Conservation (phyloP, 2,329 filamentous ascomycete species). For the Apiospora hydei region DNA sequence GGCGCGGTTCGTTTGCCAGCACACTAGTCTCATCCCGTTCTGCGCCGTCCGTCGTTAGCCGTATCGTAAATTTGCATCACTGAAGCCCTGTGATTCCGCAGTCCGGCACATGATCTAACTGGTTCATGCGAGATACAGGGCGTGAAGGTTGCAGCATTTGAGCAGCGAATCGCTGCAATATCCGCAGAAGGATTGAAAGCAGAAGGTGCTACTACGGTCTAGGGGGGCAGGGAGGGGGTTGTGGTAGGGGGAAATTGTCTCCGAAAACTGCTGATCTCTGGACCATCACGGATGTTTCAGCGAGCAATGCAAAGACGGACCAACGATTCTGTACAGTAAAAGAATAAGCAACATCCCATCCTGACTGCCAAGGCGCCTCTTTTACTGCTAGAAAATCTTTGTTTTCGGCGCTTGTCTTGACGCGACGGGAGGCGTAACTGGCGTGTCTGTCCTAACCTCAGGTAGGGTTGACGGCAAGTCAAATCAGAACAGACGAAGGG, state of each 20-base stretch:
- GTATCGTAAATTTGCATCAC: slow-evolving; percentile 2
- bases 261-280: not conserved
- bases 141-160: not conserved
- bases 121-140: not conserved
- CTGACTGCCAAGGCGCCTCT: not conserved
- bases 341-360: not conserved
- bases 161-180: slow-evolving; percentile 1
- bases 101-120: not conserved
- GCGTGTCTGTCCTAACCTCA: not conserved
- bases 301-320: not conserved
- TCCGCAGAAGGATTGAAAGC: not conserved
- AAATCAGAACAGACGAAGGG: not conserved
- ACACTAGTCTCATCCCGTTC: not conserved
- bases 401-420: not conserved
- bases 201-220: not conserved
- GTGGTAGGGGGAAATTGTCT: not conserved
- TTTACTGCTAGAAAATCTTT: not conserved
- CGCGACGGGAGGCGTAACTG: slow-evolving; percentile 1
- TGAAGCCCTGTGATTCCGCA: not conserved
- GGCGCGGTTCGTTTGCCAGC: not conserved
- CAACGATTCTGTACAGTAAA: too few relatives aligned
- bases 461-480: not conserved
- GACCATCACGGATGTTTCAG: not conserved
- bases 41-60: not conserved
- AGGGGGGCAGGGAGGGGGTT: not conserved